These are phyloP conservation scores for Starmera stellimalicola DNA, from an alignment of 1,139 yeast species.

Conservation along the genomic window DNA sequence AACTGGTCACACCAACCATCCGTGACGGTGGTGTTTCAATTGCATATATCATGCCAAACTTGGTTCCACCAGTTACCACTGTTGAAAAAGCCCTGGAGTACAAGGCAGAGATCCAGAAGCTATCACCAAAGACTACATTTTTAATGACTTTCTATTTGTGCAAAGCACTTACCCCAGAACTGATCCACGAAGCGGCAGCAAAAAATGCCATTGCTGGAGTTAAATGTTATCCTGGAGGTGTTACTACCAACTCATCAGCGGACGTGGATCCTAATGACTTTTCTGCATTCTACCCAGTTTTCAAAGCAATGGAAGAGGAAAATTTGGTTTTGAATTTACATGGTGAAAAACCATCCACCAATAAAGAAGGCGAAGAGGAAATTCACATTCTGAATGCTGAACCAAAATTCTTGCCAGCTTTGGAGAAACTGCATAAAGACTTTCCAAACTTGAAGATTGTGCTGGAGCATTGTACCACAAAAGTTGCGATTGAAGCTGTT, in stretches of 20 bases:
- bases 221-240: constrained; percentile 98
- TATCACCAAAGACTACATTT: constrained; percentile 79
- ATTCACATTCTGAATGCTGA: constrained; percentile 93
- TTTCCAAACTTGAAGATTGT: constrained; percentile 85
- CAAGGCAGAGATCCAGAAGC: constrained; percentile 48
- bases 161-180: constrained; percentile 73
- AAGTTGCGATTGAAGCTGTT: constrained; percentile 75
- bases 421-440: constrained; percentile 63
- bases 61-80: constrained; percentile 88
- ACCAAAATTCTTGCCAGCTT: constrained; percentile 85
- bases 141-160: constrained; percentile 84
- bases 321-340: constrained; percentile 77
- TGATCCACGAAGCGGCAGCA: constrained; percentile 71
- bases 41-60: constrained; percentile 93
- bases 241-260: constrained; percentile 87
- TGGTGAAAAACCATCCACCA: constrained; percentile 84
- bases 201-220: constrained; percentile 69
- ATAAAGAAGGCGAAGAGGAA: constrained; percentile 29
- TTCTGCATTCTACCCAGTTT: constrained; percentile 77
- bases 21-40: constrained; percentile 84
- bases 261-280: constrained; percentile 94
- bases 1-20: constrained; percentile 82
- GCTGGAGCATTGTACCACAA: constrained; percentile 91
- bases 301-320: constrained; percentile 76
- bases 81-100: constrained; percentile 65